phyloP scores from a whole-genome alignment of 192 early-diverging fungal species.

The Coemansia asiatica region DNA sequence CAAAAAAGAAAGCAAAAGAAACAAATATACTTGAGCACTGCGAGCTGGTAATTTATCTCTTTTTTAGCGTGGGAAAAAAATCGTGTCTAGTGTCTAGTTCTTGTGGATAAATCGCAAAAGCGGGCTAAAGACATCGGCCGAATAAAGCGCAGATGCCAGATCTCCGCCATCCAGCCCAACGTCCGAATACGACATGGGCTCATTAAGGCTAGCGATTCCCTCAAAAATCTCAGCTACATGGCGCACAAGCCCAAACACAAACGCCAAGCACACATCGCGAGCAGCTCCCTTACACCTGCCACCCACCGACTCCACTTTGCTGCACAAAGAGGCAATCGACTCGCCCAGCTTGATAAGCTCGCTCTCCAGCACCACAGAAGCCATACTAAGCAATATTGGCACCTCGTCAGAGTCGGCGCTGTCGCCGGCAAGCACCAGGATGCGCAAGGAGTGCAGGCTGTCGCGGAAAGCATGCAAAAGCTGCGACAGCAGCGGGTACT shows the following conservation, averaged over 20 bases:
- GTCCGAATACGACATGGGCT: constrained; percentile 8
- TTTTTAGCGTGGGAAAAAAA: neutral
- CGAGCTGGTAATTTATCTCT: too few species aligned
- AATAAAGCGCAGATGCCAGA: constrained; percentile 24
- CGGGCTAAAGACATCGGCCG: constrained; percentile 16
- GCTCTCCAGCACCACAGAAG: constrained; percentile 40
- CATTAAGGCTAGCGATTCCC: constrained; percentile 39
- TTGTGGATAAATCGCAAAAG: constrained; percentile 23
- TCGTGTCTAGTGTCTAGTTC: neutral
- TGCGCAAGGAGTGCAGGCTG: constrained; percentile 40
- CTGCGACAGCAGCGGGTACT: constrained; percentile 44
- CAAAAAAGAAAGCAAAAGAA: constrained; percentile 7
- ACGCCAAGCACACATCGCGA: constrained; percentile 34
- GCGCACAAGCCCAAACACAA: constrained; percentile 47
- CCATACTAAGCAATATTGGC: constrained; percentile 34
- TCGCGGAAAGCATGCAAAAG: constrained; percentile 48
- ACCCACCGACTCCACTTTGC: neutral
- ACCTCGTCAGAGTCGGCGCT: constrained; percentile 14
- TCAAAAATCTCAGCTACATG: constrained; percentile 48
- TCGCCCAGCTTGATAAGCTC: constrained; percentile 34
- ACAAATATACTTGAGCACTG: neutral
- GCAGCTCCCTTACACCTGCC: neutral
- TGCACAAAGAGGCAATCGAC: constrained; percentile 21
- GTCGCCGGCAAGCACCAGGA: constrained; percentile 47
- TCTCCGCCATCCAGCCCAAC: constrained; percentile 15